These are phyloP conservation scores for Sphaerulina musiva DNA, from an alignment of 2,329 filamentous ascomycete species.

Conservation along the genomic window DNA sequence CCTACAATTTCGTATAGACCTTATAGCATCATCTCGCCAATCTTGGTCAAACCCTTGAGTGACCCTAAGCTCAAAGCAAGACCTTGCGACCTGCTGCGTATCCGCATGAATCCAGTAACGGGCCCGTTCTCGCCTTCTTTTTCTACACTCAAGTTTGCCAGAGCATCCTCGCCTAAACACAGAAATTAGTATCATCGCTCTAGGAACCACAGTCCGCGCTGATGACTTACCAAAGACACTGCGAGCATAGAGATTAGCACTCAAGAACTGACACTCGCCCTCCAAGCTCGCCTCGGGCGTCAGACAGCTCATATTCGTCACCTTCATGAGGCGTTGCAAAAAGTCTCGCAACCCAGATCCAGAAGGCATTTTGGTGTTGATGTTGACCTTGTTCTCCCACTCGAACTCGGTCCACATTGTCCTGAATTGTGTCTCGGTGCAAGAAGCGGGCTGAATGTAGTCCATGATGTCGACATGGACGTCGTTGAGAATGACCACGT, in stretches of 20 bases:
- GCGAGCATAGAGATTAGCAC: slow-evolving; percentile 90
- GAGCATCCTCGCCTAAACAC: slow-evolving; percentile 79
- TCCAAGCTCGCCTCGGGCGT: slow-evolving; percentile 94
- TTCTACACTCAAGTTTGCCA: slow-evolving; percentile 96
- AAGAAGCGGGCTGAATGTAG: slow-evolving; percentile 95
- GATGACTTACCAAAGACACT: slow-evolving; percentile 87
- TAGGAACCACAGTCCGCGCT: not conserved
- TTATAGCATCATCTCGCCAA: slow-evolving; percentile 30
- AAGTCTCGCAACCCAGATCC: slow-evolving; percentile 87
- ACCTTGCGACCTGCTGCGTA: slow-evolving; percentile 93
- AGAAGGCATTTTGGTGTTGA: slow-evolving; percentile 72
- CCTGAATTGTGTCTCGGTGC: slow-evolving; percentile 95
- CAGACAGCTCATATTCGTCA: slow-evolving; percentile 96
- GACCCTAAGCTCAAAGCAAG: slow-evolving; percentile 88
- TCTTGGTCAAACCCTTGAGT: slow-evolving; percentile 86
- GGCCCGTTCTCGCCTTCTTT: slow-evolving; percentile 93
- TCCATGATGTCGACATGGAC: slow-evolving; percentile 99
- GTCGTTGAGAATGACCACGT: slow-evolving; percentile 96
- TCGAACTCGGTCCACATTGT: slow-evolving; percentile 99
- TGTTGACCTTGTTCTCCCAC: slow-evolving; percentile 99
- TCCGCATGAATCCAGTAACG: slow-evolving; percentile 94
- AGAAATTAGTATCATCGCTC: slow-evolving; percentile 15
- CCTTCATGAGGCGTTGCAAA: slow-evolving; percentile 89
- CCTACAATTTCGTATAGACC: not conserved
- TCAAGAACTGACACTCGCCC: slow-evolving; percentile 96